These are phyloP conservation scores for Platanthera guangdongensis DNA, from an alignment of 106 monocot genomes.

Conservation along the genomic window DNA sequence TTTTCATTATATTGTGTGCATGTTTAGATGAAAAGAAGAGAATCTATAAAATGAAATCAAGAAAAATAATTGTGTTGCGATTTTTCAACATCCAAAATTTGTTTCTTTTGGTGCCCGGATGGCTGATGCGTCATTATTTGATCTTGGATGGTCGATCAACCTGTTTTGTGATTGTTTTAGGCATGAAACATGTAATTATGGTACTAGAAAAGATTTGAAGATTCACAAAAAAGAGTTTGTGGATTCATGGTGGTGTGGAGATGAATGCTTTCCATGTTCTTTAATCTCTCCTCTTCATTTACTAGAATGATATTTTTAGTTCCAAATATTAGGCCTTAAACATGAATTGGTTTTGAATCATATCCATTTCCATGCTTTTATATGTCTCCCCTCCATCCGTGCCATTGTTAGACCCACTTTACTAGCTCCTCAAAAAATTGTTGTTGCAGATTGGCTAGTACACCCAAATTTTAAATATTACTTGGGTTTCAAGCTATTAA, in stretches of 20 bases:
- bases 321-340: neutral
- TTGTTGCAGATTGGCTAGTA: neutral
- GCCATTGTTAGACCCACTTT: neutral
- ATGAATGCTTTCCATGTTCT: neutral
- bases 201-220: neutral
- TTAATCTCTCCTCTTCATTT: too few relatives aligned
- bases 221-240: neutral
- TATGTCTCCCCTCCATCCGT: neutral
- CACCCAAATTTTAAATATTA: neutral
- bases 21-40: neutral
- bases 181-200: neutral
- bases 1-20: neutral
- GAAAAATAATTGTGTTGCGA: neutral
- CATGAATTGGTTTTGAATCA: neutral
- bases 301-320: neutral
- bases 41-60: neutral
- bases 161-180: neutral
- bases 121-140: neutral
- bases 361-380: neutral
- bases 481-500: neutral
- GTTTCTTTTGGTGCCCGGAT: neutral
- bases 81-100: neutral
- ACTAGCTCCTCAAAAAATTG: neutral
- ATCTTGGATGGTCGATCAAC: neutral
- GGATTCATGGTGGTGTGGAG: neutral